Base-by-base conservation (phyloP, 768 basidiomycete genomes). In the Lentinula sp. region DNA sequence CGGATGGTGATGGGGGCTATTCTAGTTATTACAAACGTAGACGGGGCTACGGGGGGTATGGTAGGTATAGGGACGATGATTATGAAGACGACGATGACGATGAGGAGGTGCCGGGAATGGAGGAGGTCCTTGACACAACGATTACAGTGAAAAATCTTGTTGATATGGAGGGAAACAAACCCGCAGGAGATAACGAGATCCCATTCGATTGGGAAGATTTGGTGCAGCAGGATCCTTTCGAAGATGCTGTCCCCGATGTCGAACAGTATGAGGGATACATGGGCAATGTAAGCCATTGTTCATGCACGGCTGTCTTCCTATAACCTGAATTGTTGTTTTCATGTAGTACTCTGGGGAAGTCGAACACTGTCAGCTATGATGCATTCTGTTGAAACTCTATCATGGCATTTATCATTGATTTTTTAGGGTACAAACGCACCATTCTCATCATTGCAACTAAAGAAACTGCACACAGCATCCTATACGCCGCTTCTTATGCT, bases 231-330 rank as follows among this genome's bases (percentile, higher is more conserved):
- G 61, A 75, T 48, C 66, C 72, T 0, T 78, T 23, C 23, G 23
- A 23, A 23, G 71, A 64, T 31, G 57, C 37, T 5, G 57, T 60
- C 11, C 77, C 76, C 4, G 74, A 78, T 60, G 66, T 74, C 3
- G 64, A 66, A 16, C 70, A 78, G 2, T 78, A 77, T 50, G 75
- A 77, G 55, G 75, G 76, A 23, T 79, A 78, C 63, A 69, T 70
- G 66, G 77, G 74, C 11, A 77, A 78, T 65, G 79, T 78, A 43
- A 51, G 73, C 65, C 40, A 18, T 42, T 35, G 58, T 40, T 10
- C 40, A 23, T n/a, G 37, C 52, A 6, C 48, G 1, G 6, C 13
- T 28, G 13, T 52, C 35, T 32, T 15, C 37, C 8, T 39, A 15
- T 34, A 32, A 10, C 16, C 13, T 55, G 64, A 32, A 53, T 50